These are phyloP conservation scores for Phytophthora megakarya DNA, from an alignment of 352 stramenopile species.

Conservation along the genomic window DNA sequence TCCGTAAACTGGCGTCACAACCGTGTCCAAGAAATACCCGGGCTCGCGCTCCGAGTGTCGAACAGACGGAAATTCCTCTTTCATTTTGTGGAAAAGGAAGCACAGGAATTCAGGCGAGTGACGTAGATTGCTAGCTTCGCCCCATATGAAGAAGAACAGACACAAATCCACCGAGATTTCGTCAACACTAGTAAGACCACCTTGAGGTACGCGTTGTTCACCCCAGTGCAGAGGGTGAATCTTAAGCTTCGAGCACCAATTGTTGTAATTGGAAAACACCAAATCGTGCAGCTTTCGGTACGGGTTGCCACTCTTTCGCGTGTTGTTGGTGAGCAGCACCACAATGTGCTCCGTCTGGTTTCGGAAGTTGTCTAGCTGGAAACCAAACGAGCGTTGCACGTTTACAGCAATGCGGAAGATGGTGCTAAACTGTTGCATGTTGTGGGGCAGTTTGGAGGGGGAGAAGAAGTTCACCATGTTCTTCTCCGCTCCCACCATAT, in stretches of 20 bases:
- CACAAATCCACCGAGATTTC: slow-evolving; percentile 87
- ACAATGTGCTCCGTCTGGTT: slow-evolving; percentile 99
- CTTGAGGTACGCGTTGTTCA: slow-evolving; percentile 71
- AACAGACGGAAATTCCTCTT: slow-evolving; percentile 81
- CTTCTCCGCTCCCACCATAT: slow-evolving; percentile 29
- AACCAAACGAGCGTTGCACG: slow-evolving; percentile 85
- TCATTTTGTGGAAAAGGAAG: slow-evolving; percentile 98
- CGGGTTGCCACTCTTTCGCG: slow-evolving; percentile 75
- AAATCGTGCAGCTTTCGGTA: slow-evolving; percentile 84
- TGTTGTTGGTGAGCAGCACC: slow-evolving; percentile 94
- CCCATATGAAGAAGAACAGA: slow-evolving; percentile 99
- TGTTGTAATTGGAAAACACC: slow-evolving; percentile 89
- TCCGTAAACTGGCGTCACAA: slow-evolving; percentile 96
- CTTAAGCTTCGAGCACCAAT: slow-evolving; percentile 88
- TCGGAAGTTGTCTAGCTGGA: slow-evolving; percentile 86
- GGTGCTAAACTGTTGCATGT: slow-evolving; percentile 86
- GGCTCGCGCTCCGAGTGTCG: slow-evolving; percentile 84
- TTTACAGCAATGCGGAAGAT: slow-evolving; percentile 87
- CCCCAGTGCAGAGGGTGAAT: slow-evolving; percentile 76
- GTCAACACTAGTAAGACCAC: slow-evolving; percentile 85
- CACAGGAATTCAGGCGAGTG: slow-evolving; percentile 98
- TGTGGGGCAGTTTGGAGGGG: slow-evolving; percentile 57
- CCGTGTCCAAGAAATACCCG: slow-evolving; percentile 97
- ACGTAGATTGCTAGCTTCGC: slow-evolving; percentile 96
- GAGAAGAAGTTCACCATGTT: slow-evolving; percentile 87